phyloP scores from a whole-genome alignment of 371 early-diverging fungal species.

The Mortierella sp. region DNA sequence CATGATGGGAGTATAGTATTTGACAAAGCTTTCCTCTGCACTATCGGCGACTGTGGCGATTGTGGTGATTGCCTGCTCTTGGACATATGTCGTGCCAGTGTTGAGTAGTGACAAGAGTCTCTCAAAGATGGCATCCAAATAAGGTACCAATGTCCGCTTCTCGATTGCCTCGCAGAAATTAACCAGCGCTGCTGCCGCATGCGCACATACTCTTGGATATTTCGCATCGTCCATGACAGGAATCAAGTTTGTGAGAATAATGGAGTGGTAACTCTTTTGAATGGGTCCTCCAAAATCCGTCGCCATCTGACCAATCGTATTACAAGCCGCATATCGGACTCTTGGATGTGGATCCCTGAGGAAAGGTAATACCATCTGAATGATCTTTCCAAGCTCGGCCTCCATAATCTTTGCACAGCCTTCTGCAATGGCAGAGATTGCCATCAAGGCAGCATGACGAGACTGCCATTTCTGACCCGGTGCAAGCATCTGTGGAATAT shows the following conservation, averaged over 20 bases:
- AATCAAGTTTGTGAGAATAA: conserved; percentile 81
- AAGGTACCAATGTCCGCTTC: conserved; percentile 84
- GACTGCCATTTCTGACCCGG: conserved; percentile 86
- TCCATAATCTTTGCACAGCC: conserved; percentile 95
- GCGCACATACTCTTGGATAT: conserved; percentile 87
- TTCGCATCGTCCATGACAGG: conserved; percentile 87
- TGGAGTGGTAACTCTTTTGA: conserved; percentile 84
- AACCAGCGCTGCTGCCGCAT: conserved; percentile 97
- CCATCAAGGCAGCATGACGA: conserved; percentile 94
- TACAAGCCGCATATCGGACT: conserved; percentile 96
- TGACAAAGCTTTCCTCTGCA: conserved; percentile 88
- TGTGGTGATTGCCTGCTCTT: conserved; percentile 97
- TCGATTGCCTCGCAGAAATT: conserved; percentile 94
- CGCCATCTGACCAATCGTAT: conserved; percentile 96
- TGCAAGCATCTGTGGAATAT: conserved; percentile 90
- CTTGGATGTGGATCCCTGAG: conserved; percentile 93
- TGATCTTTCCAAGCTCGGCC: conserved; percentile 86
- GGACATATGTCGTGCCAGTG: conserved; percentile 88
- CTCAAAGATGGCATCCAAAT: conserved; percentile 90
- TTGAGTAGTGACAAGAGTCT: conserved; percentile 86
- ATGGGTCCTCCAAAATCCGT: conserved; percentile 93
- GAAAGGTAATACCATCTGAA: conserved; percentile 84
- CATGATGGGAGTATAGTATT: conserved; percentile 93
- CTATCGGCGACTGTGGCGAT: conserved; percentile 97
- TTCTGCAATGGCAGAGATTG: conserved; percentile 95